These are phyloP conservation scores for Eimeria praecox DNA, from an alignment of 169 alveolate genomes.

Conservation along the genomic window DNA sequence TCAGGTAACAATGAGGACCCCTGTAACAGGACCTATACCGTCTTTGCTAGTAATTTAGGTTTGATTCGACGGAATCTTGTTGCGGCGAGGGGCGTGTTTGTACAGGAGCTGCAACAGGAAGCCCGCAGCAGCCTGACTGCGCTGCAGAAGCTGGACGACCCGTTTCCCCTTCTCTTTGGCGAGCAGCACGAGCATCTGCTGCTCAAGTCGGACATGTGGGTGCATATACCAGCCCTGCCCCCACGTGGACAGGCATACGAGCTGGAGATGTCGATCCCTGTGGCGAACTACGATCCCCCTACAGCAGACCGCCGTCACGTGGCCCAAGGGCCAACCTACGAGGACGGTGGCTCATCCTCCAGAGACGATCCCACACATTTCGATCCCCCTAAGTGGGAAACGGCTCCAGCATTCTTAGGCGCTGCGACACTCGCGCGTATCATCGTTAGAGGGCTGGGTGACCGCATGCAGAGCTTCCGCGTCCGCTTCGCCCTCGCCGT, in stretches of 20 bases:
- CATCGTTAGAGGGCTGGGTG: constrained; percentile 70
- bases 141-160: constrained; percentile 68
- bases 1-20: constrained; percentile 33
- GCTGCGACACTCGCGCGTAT: constrained; percentile 68
- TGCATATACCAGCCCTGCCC: constrained; percentile 36
- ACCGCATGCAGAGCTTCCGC: constrained; percentile 70
- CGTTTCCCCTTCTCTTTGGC: constrained; percentile 64
- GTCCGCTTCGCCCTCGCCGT: constrained; percentile 69
- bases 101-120: constrained; percentile 80
- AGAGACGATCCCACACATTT: constrained; percentile 36
- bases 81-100: background rate
- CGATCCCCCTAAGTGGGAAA: constrained; percentile 72
- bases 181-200: constrained; percentile 71
- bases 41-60: background rate
- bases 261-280: constrained; percentile 58
- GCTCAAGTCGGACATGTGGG: constrained; percentile 74
- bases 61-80: background rate
- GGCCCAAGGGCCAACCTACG: background rate
- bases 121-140: constrained; percentile 77
- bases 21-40: background rate
- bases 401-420: constrained; percentile 54
- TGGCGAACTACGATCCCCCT: constrained; percentile 70
- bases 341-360: background rate
- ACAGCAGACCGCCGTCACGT: constrained; percentile 28
- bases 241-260: constrained; percentile 59